Evolutionary conservation across 2,329 filamentous ascomycete genomes (phyloP).

Genomic region (Alternaria infectoria): DNA sequence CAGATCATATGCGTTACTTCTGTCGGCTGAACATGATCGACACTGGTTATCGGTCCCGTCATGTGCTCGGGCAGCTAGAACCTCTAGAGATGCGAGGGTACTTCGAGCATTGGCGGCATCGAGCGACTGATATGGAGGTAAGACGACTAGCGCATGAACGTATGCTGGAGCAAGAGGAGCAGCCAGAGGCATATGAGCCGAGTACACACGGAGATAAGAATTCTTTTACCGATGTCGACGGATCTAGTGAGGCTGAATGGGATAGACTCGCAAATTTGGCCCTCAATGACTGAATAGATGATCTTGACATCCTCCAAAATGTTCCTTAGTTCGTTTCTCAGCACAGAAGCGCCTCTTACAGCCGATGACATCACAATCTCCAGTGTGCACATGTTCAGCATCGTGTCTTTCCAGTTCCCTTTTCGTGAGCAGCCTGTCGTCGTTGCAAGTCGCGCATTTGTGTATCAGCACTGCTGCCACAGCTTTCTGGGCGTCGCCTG

Average conservation of each 20-base stretch:
- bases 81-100: neutral
- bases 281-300: conserved; percentile 10
- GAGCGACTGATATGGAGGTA: neutral
- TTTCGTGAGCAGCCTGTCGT: conserved; percentile 33
- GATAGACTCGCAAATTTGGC: neutral
- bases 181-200: neutral
- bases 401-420: conserved; percentile 31
- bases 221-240: neutral
- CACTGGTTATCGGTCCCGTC: neutral
- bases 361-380: conserved; percentile 14
- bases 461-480: conserved; percentile 17
- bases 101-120: neutral
- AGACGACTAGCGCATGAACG: neutral
- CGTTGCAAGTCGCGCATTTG: conserved; percentile 29
- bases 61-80: neutral
- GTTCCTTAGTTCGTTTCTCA: conserved; percentile 1
- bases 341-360: conserved; percentile 38
- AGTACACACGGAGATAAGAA: neutral
- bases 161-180: neutral
- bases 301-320: conserved; percentile 9
- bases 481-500: conserved; percentile 19
- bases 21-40: neutral
- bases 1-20: neutral
- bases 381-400: conserved; percentile 34
- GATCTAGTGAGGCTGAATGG: neutral